Evolutionary conservation across 140 eudicot genomes (phyloP), one percentile per base, ranked within the genome.

Genomic region (Ambrosia hybrid): DNA sequence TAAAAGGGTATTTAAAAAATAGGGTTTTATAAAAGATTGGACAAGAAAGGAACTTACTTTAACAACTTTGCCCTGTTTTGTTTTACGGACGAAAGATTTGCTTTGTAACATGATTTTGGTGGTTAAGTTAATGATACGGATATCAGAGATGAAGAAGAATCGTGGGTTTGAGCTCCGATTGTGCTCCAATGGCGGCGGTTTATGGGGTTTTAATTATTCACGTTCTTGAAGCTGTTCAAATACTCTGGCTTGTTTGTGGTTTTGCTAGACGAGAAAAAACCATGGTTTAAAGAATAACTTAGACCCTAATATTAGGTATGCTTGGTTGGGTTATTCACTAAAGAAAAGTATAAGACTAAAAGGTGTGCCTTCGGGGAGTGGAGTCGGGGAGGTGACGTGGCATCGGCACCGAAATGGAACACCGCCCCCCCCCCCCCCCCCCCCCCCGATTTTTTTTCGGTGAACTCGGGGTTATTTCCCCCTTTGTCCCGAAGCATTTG

Each of bases 51-150:
- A 46, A 70, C 51, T 53, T 51, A 89, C 97, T 90, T 91, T 91
- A 45, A 83, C 67, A 26, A 91, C 85, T 91, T 76, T 89, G 65
- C 97, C 97, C 30, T 84, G 85, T 70, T 72, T 86, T 1, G 97
- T 91, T 82, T 86, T 91, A n/a, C 89, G 85, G 48, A 81, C 82
- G 67, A 88, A 91, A 4, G 96, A 84, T 74, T 86, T 89, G 96
- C 79, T 88, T 72, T 91, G 96, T 72, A 91, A 68, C 97, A 91
- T 91, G 74, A 21, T 73, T 46, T 46, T 71, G 39, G 71, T 48
- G 46, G 65, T 16, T 71, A 55, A 57, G 72, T 62, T 38, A 49
- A 46, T 36, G 9, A 10, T 68, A 26, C 15, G 39, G 76, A 4
- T 48, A 60, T 49, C 57, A 38, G 8, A 51, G 39, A 49, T 11